A percentile compares a stretch with the other conserved stretches of the same genome.
phyloP scores from a whole-genome alignment of 2,329 filamentous ascomycete genomes.

The Neopestalotiopsis sp. region DNA sequence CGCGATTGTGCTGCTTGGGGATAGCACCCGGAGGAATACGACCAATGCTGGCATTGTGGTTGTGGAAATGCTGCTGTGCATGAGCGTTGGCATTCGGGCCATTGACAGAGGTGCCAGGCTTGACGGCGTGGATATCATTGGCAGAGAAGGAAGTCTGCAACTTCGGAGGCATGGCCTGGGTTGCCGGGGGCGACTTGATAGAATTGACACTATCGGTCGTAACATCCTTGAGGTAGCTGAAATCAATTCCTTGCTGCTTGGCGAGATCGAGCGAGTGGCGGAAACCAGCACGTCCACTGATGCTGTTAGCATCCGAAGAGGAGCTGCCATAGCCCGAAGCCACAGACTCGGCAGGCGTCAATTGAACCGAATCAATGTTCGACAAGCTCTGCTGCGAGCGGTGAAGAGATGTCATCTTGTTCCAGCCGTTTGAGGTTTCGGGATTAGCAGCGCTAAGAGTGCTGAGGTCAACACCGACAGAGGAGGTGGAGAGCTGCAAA shows the following conservation, averaged over 20 bases:
- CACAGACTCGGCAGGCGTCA: conserved; percentile 43
- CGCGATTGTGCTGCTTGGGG: conserved; percentile 74
- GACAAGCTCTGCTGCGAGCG: conserved; percentile 68
- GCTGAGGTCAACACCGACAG: conserved; percentile 81
- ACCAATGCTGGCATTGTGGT: conserved; percentile 83
- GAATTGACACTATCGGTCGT: conserved; percentile 42
- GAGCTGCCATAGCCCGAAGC: conserved; percentile 39
- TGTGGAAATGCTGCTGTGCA: conserved; percentile 69
- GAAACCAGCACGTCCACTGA: conserved; percentile 54
- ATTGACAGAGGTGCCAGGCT: conserved; percentile 56
- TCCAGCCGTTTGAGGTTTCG: conserved; percentile 58
- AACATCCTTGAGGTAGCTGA: conserved; percentile 54
- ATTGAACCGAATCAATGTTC: conserved; percentile 46
- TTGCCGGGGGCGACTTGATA: conserved; percentile 53
- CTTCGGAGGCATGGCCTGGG: conserved; percentile 69
- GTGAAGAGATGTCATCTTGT: conserved; percentile 66
- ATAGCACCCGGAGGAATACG: conserved; percentile 74
- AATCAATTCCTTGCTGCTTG: conserved; percentile 41
- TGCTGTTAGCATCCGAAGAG: conserved; percentile 50
- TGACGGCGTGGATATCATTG: conserved; percentile 85
- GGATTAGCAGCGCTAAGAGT: conserved; percentile 48
- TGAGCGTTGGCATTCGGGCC: conserved; percentile 60
- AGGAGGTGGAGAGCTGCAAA: conserved; percentile 77
- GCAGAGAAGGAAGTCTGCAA: conserved; percentile 89
- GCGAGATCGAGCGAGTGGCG: conserved; percentile 64